Base-by-base conservation (phyloP, 1,284 basidiomycete species). In the Rhodotorula sp. region DNA sequence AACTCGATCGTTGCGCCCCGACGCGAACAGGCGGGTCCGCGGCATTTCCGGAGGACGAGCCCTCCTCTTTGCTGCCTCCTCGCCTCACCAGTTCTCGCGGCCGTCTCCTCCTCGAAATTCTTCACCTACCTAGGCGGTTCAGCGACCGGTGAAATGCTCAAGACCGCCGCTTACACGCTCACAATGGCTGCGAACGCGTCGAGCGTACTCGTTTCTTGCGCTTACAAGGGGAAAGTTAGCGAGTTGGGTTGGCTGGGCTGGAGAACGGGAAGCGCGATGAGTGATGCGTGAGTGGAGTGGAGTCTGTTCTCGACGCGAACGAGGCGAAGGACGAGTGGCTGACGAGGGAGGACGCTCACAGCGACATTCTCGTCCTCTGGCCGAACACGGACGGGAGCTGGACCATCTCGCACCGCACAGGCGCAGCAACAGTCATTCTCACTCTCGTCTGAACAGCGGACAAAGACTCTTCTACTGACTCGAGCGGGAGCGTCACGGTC, bases 351-450 rank as follows among this genome's bases (percentile, higher is more conserved):
- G 28, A 2, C 18, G 50, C 30, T 22, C 48, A 20, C 59, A 61
- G 62, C 30, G 65, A 65, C 52, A 55, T 65, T 24, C n/a, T 65
- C n/a, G 55, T 70, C 26, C 53, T 68, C 22, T 71, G 70, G 67
- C 59, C 62, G 15, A 71, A 64, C 55, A 24, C 37, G 13, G 55
- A 62, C 48, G 40, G 22, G 4, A 28, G 44, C 16, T 69, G 70
- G 70, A 72, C 70, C 2, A 59, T 72, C 46, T 66, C 64, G 30
- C 70, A 71, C 50, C 70, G 70, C 9, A 58, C 62, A 6, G 66
- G 63, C 15, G 51, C 60, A 18, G 46, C 62, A 2, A 69, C 64
- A 4, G 52, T 34, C 16, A 60, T 72, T 51, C 70, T 67, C 0
- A 54, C 56, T 0, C 55, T 72, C 28, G 57, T 67, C 44, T 56